Base-by-base conservation (phyloP, 2,329 filamentous ascomycete genomes). In the Arthrobotrys entomopaga region DNA sequence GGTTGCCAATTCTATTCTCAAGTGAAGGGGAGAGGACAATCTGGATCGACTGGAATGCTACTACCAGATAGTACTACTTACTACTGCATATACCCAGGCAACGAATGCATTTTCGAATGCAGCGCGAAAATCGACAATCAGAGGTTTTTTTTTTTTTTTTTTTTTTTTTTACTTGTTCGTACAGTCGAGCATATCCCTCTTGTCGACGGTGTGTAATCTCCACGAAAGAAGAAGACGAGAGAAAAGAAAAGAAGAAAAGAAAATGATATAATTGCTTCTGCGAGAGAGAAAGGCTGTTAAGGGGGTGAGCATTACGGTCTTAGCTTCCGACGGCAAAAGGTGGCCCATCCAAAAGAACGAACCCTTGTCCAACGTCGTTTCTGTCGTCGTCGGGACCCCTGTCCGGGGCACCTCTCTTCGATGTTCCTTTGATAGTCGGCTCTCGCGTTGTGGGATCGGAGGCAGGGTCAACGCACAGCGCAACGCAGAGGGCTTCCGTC, bases 241-340 rank as follows among this genome's bases (percentile, higher is more conserved):
- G 58, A 52, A 61, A 11, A 26, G 42, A 11, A 57, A 11, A 54
- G 20, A 16, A 13, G 15, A 16, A 54, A 56, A 29, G 20, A 34
- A 13, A 13, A 46, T 6, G n/a, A 26, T 15, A 42, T 69, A 26
- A 54, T 69, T 69, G 56, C 65, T 69, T 69, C 49, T 69, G 50
- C 11, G 29, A 29, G 38, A 29, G 38, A 50, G 22, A n/a, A 53
- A 22, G 13, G n/a, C n/a, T 50, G 40, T 61, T 60, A 69, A 69
- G 56, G 65, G 65, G 65, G 65, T 69, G 48, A 69, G 65, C 56
- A 56, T 69, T 52, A 61, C 65, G 65, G 65, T 69, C 65, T 69
- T 69, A 57, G 65, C 65, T 69, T 69, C 65, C 65, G 65, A 69
- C 65, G 65, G 65, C 65, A 69, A 69, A 69, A 69, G 65, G 65